These are phyloP conservation scores for Rhynchosporium agropyri DNA, from an alignment of 2,329 filamentous ascomycete genomes.

Conservation along the genomic window DNA sequence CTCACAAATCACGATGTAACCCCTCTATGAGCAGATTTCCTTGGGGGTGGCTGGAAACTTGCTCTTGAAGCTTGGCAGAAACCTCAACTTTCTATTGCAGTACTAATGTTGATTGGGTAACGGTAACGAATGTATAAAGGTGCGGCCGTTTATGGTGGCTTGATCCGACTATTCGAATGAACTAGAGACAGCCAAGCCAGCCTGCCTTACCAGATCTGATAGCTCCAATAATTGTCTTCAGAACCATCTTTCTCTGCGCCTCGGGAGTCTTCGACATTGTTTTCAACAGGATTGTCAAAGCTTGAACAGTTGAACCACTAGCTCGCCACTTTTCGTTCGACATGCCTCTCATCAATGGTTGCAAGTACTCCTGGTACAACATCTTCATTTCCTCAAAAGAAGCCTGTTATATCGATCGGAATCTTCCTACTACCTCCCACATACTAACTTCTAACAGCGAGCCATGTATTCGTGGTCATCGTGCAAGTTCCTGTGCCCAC, in stretches of 20 bases:
- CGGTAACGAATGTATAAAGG: not conserved
- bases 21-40: conserved; percentile 13
- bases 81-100: not conserved
- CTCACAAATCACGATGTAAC: not conserved
- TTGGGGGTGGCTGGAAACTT: conserved; percentile 22
- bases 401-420: conserved; percentile 1
- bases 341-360: conserved; percentile 40
- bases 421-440: not conserved
- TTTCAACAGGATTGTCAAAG: too few relatives aligned
- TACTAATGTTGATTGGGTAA: not conserved
- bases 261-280: too few relatives aligned
- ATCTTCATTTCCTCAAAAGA: not conserved
- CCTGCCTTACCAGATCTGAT: not conserved
- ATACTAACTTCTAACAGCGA: conserved; percentile 27
- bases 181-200: not conserved
- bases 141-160: not conserved
- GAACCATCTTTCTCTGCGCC: not conserved
- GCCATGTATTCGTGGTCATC: conserved; percentile 40
- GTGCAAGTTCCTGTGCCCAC: conserved; percentile 37
- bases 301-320: not conserved
- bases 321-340: not conserved
- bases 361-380: conserved; percentile 39
- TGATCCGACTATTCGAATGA: not conserved
- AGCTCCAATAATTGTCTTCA: not conserved
- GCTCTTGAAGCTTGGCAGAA: conserved; percentile 21